Evolutionary conservation across 2,329 filamentous ascomycete genomes (phyloP), one percentile per base, ranked within the genome.

Genomic region (Pestalotiopsis sp.): DNA sequence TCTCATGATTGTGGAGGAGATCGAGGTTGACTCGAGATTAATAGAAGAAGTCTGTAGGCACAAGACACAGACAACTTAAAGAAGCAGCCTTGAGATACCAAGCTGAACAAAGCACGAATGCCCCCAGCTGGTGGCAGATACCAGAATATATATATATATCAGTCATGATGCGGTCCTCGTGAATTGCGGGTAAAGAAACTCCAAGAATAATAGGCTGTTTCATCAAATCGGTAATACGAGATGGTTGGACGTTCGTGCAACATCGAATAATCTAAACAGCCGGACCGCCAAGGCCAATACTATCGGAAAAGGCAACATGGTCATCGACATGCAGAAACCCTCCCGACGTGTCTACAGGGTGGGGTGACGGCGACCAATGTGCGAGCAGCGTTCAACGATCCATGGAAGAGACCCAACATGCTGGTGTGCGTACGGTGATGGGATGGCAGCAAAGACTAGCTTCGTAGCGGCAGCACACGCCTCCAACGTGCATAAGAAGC

Each of bases 191-290:
- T 36, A 62, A 62, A 39, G 27, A 12, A 64, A 31, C 59, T 27
- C n/a, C 39, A 49, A 64, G 61, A 49, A 25, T 62, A 38, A 20
- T 39, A 23, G 61, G 39, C 38, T 45, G 61, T 64, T 64, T 64
- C 61, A 64, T 39, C 61, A 52, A 64, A 38, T 64, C 27, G n/a
- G 61, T 64, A 45, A 64, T 64, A 64, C 61, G 61, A 64, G 61
- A 23, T 39, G 11, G 25, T 20, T 49, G 11, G n/a, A 39, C 41
- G 17, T 23, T 25, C 12, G 38, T 45, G 61, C 61, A 52, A 64
- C 61, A 17, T 45, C 27, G 13, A 49, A 49, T 25, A 49, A 49
- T 25, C 39, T 39, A 64, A 36, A 23, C 20, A 52, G 61, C 61
- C 20, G 61, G 59, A 31, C 59, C 59, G 27, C 59, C 27, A 62